A percentile compares a stretch with the other conserved stretches of the same genome.
These are phyloP conservation scores for Trichothecium roseum DNA, from an alignment of 2,329 filamentous ascomycete genomes.

Conservation along the genomic window DNA sequence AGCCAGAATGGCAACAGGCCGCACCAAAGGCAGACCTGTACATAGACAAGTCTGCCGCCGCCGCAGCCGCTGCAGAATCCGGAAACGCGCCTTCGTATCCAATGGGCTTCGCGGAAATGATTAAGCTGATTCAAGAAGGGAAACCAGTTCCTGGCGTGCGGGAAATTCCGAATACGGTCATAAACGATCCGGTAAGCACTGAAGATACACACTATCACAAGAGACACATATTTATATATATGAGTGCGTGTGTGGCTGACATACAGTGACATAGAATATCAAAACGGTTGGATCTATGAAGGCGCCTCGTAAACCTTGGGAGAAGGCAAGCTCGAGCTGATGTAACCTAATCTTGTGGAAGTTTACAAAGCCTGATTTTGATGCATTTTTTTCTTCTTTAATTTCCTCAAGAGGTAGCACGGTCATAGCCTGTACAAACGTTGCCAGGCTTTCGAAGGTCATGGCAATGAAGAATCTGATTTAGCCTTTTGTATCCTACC, in stretches of 20 bases:
- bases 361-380: too few species aligned
- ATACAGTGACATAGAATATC: constrained; percentile 22
- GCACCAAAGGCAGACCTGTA: constrained; percentile 37
- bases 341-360: too few species aligned
- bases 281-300: constrained; percentile 36
- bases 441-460: too few species aligned
- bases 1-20: constrained; percentile 34
- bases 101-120: constrained; percentile 73
- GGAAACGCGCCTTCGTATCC: constrained; percentile 61
- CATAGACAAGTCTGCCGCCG: constrained; percentile 25
- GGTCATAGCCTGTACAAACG: too few species aligned
- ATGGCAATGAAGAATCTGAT: too few species aligned
- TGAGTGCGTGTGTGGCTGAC: neutral
- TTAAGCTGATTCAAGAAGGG: constrained; percentile 73
- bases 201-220: neutral
- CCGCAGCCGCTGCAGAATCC: constrained; percentile 6
- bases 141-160: constrained; percentile 79
- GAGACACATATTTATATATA: neutral
- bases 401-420: too few species aligned
- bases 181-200: constrained; percentile 55
- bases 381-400: too few species aligned
- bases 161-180: constrained; percentile 72
- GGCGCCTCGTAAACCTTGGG: constrained; percentile 63
- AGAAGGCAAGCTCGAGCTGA: too few species aligned
- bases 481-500: too few species aligned